These are phyloP conservation scores for Neofusicoccum cordaticola DNA, from an alignment of 2,329 filamentous ascomycete genomes.

Conservation along the genomic window DNA sequence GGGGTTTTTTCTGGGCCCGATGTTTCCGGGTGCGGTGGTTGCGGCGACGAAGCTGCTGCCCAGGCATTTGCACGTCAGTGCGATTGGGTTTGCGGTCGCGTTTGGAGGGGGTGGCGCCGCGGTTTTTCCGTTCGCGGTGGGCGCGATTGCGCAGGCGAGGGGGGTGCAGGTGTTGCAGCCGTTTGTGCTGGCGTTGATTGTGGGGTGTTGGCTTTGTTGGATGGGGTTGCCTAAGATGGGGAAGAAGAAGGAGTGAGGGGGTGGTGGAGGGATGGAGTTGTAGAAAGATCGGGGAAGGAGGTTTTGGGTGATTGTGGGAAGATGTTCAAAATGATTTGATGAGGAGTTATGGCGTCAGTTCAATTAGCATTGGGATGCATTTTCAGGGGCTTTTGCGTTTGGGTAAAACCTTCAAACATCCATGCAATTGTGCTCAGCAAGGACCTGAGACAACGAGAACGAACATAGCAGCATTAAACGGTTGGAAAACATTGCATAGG, in stretches of 20 bases:
- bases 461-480: too few relatives aligned
- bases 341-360: too few relatives aligned
- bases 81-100: constrained; percentile 76
- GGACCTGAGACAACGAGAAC: too few relatives aligned
- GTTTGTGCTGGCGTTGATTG: constrained; percentile 55
- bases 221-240: constrained; percentile 45
- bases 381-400: too few relatives aligned
- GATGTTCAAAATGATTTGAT: too few relatives aligned
- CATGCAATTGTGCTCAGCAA: too few relatives aligned
- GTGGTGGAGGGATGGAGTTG: neutral
- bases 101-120: constrained; percentile 74
- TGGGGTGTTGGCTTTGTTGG: constrained; percentile 53
- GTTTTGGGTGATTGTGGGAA: too few relatives aligned
- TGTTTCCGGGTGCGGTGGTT: constrained; percentile 74
- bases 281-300: too few relatives aligned
- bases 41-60: constrained; percentile 73
- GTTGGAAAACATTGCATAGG: too few relatives aligned
- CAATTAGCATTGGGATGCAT: too few relatives aligned
- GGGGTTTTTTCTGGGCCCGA: constrained; percentile 76
- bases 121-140: constrained; percentile 63
- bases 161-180: constrained; percentile 61
- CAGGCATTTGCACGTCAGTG: constrained; percentile 69
- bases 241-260: constrained; percentile 8
- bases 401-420: too few relatives aligned
- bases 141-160: constrained; percentile 62